phyloP scores from a whole-genome alignment of 2,329 filamentous ascomycete species.

The Fusarium odoratissimum region DNA sequence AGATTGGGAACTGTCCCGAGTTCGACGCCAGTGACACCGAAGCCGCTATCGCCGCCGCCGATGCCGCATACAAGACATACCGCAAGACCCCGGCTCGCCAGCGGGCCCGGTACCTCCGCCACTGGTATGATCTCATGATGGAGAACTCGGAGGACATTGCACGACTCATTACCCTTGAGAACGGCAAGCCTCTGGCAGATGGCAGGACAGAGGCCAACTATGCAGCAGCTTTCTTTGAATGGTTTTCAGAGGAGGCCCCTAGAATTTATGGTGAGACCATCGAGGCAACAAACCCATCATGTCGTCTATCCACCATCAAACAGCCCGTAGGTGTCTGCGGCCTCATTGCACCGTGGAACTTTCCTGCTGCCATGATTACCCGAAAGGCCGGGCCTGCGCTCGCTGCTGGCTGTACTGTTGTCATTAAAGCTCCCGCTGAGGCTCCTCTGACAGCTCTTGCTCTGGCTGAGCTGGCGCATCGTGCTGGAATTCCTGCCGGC shows the following conservation, averaged over 20 bases:
- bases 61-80: slow-evolving; percentile 67
- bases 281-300: slow-evolving; percentile 67
- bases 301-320: slow-evolving; percentile 57
- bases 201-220: slow-evolving; percentile 68
- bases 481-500: slow-evolving; percentile 87
- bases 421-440: slow-evolving; percentile 88
- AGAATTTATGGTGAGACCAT: slow-evolving; percentile 60
- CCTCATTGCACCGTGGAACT: slow-evolving; percentile 64
- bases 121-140: slow-evolving; percentile 75
- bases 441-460: slow-evolving; percentile 90
- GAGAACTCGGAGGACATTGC: slow-evolving; percentile 75
- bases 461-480: slow-evolving; percentile 82
- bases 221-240: slow-evolving; percentile 70
- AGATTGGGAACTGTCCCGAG: slow-evolving; percentile 78
- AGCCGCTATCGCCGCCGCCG: slow-evolving; percentile 75
- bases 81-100: slow-evolving; percentile 69
- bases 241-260: slow-evolving; percentile 74
- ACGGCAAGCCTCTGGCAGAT: slow-evolving; percentile 75
- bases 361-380: slow-evolving; percentile 65
- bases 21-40: slow-evolving; percentile 76
- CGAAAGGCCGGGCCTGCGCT: slow-evolving; percentile 64
- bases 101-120: slow-evolving; percentile 68
- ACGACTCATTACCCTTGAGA: slow-evolving; percentile 76
- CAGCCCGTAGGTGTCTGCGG: slow-evolving; percentile 52
- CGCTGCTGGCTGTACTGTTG: slow-evolving; percentile 80